A percentile compares a stretch with the other conserved stretches of the same genome.
Conservation (phyloP, 1,139 yeast genomes). For the Sugiyamaella castrensis region DNA sequence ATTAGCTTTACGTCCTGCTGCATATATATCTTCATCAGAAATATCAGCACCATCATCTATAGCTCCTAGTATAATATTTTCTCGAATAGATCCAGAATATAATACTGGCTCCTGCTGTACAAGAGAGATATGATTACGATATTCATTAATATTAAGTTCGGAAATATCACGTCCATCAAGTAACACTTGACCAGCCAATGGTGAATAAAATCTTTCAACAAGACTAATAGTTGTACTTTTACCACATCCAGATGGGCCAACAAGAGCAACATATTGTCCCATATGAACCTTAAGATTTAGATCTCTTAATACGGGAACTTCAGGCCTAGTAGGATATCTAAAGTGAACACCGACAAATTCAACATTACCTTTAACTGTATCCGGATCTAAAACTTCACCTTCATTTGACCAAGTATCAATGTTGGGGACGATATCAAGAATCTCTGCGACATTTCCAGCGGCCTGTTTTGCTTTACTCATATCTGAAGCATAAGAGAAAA, state of each 20-base stretch:
- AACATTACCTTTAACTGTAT: slow-evolving; percentile 50
- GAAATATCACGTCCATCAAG: slow-evolving; percentile 71
- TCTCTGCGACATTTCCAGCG: slow-evolving; percentile 72
- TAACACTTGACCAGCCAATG: slow-evolving; percentile 58
- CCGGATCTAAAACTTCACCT: slow-evolving; percentile 48
- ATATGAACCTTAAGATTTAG: slow-evolving; percentile 62
- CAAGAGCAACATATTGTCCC: slow-evolving; percentile 89
- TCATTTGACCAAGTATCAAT: slow-evolving; percentile 52
- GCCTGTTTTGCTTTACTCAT: slow-evolving; percentile 49
- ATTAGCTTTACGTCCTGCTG: slow-evolving; percentile 77
- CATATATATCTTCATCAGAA: slow-evolving; percentile 58
- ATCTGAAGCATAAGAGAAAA: slow-evolving; percentile 86
- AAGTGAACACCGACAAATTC: slow-evolving; percentile 64
- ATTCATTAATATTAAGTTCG: slow-evolving; percentile 67
- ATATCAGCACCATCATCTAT: slow-evolving; percentile 49
- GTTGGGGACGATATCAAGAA: slow-evolving; percentile 61
- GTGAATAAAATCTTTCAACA: slow-evolving; percentile 75
- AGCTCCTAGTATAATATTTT: slow-evolving; percentile 76
- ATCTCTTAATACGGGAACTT: slow-evolving; percentile 63
- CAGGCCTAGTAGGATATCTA: slow-evolving; percentile 80
- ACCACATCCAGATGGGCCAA: slow-evolving; percentile 95
- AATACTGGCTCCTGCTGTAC: slow-evolving; percentile 84
- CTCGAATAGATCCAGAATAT: slow-evolving; percentile 83
- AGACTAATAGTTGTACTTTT: slow-evolving; percentile 89
- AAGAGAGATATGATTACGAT: slow-evolving; percentile 72